Evolutionary conservation across 1,139 yeast genomes (phyloP).

Genomic region (Yamadazyma songkhlaensis): DNA sequence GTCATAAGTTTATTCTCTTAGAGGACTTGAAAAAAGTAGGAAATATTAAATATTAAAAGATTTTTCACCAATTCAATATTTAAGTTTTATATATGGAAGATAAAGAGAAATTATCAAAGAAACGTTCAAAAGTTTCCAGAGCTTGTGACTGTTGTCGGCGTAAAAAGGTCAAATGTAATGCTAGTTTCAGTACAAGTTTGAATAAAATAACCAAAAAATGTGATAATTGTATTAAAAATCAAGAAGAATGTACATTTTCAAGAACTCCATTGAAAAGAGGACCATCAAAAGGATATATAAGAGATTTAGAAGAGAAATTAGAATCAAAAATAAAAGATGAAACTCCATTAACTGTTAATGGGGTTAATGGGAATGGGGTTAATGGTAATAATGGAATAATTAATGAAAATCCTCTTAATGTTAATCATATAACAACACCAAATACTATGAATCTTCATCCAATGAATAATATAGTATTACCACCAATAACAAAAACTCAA

Average conservation of each 20-base stretch:
- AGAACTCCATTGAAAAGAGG: constrained; percentile 74
- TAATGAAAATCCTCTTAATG: background rate
- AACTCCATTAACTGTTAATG: background rate
- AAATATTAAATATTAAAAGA: too few relatives aligned
- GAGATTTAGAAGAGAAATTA: constrained; percentile 38
- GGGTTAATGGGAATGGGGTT: background rate
- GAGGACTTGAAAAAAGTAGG: too few relatives aligned
- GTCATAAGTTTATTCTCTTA: too few relatives aligned
- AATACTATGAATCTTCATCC: background rate
- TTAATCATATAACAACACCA: background rate
- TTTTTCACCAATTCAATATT: too few relatives aligned
- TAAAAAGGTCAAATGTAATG: constrained; percentile 64
- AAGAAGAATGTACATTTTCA: constrained; percentile 59
- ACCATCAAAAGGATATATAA: constrained; percentile 67
- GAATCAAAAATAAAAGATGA: constrained; percentile 4
- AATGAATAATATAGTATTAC: constrained; percentile 10
- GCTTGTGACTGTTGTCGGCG: constrained; percentile 70
- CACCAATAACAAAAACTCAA: constrained; percentile 11
- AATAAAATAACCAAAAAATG: constrained; percentile 50
- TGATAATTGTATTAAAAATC: constrained; percentile 53
- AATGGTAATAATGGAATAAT: background rate
- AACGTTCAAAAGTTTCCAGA: constrained; percentile 63
- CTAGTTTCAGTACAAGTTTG: constrained; percentile 41
- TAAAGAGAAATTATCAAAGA: constrained; percentile 22
- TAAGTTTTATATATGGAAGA: background rate